Evolutionary conservation across 176 grass and related monocot species (phyloP).

Genomic region (Phoenix dactylifera): DNA sequence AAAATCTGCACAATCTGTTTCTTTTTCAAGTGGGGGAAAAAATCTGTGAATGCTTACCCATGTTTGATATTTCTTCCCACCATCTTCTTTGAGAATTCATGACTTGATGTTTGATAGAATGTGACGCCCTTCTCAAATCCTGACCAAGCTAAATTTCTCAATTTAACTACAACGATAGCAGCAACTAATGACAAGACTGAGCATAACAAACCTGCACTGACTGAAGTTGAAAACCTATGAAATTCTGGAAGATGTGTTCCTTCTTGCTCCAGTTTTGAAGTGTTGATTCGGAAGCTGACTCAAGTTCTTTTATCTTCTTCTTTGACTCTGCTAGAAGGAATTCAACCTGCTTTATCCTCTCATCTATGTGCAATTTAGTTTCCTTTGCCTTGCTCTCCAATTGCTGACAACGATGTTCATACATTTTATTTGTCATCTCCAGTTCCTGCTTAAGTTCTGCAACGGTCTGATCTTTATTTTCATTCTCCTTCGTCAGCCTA

Average conservation of each 20-base stretch:
- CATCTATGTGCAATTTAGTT: conserved; percentile 4
- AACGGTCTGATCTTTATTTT: conserved; percentile 1
- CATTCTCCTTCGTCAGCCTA: conserved; percentile 9
- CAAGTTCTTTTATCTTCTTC: conserved; percentile 64
- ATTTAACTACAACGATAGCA: too few species aligned
- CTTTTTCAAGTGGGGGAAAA: too few species aligned
- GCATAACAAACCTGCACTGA: conserved; percentile 38
- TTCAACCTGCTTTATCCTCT: conserved; percentile 60
- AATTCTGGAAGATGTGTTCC: conserved; percentile 61
- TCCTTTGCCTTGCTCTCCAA: conserved; percentile 6
- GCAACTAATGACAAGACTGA: not conserved
- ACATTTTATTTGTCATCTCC: not conserved
- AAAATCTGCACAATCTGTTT: too few species aligned
- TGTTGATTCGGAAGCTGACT: conserved; percentile 53
- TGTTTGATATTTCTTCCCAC: conserved; percentile 71
- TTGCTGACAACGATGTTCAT: conserved; percentile 11
- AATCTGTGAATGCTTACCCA: conserved; percentile 33
- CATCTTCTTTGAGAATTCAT: conserved; percentile 62
- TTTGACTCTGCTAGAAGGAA: conserved; percentile 56
- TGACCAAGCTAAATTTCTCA: conserved; percentile 25
- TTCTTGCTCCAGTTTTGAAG: conserved; percentile 71
- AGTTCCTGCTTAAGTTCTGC: conserved; percentile 6
- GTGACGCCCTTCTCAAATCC: conserved; percentile 73
- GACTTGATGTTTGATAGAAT: conserved; percentile 75
- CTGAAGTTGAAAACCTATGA: conserved; percentile 45